Percentiles rank a stretch among this genome's conserved stretches.
These are phyloP conservation scores for Barnettozyma siamensis DNA, from an alignment of 805 yeast genomes.

Conservation along the genomic window DNA sequence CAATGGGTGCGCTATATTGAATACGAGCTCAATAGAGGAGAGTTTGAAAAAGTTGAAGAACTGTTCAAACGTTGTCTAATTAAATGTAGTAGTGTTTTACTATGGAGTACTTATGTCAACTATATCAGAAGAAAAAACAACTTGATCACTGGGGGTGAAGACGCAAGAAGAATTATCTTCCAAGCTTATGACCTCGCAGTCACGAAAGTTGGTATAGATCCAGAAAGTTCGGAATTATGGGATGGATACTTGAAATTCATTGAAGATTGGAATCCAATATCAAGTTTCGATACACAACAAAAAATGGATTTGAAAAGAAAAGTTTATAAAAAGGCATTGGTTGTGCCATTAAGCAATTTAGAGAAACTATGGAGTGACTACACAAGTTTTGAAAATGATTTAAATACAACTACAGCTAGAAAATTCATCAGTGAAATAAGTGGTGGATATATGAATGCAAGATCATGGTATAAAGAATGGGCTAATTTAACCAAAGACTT, in stretches of 20 bases:
- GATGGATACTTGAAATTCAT: conserved; percentile 75
- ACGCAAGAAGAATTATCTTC: conserved; percentile 63
- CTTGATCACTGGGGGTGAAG: conserved; percentile 76
- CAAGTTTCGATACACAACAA: conserved; percentile 81
- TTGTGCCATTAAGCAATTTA: conserved; percentile 70
- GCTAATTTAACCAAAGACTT: conserved; percentile 49
- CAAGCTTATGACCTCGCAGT: conserved; percentile 84
- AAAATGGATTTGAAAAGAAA: conserved; percentile 71
- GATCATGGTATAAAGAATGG: conserved; percentile 72
- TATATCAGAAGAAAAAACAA: conserved; percentile 67
- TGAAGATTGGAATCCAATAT: conserved; percentile 69
- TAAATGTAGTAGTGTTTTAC: conserved; percentile 52
- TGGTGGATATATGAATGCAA: conserved; percentile 79
- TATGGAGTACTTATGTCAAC: conserved; percentile 74
- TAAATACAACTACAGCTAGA: conserved; percentile 72
- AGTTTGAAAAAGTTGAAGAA: conserved; percentile 58
- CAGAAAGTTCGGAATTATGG: conserved; percentile 70
- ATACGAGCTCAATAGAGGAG: conserved; percentile 58
- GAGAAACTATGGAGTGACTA: conserved; percentile 80
- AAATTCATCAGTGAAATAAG: conserved; percentile 79
- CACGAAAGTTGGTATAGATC: conserved; percentile 72
- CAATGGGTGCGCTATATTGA: conserved; percentile 75
- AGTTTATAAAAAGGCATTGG: conserved; percentile 60
- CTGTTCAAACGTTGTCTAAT: conserved; percentile 62
- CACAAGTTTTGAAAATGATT: conserved; percentile 75